A percentile compares a stretch with the other conserved stretches of the same genome.
phyloP scores from a whole-genome alignment of 495 filamentous ascomycete genomes.

The Penicillium fimorum region DNA sequence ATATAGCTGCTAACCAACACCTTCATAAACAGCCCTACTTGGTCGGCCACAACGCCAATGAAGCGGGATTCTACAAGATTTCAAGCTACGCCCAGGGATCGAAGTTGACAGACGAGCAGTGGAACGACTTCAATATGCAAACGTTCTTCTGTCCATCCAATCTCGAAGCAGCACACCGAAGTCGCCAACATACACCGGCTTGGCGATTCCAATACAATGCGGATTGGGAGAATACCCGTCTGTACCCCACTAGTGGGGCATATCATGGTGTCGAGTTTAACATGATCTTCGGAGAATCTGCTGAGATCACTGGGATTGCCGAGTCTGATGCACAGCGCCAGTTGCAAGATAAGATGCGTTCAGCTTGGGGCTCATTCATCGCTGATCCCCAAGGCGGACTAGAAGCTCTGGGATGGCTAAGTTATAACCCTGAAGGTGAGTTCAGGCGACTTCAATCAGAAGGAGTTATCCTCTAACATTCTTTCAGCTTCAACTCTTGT shows the following conservation, averaged over 20 bases:
- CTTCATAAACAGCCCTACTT: constrained; percentile 34
- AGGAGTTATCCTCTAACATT: not conserved
- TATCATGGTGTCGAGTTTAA: constrained; percentile 50
- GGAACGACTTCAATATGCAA: constrained; percentile 41
- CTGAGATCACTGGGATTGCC: constrained; percentile 34
- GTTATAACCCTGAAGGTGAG: constrained; percentile 29
- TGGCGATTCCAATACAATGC: constrained; percentile 55
- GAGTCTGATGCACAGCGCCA: constrained; percentile 27
- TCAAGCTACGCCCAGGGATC: constrained; percentile 28
- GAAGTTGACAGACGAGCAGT: constrained; percentile 26
- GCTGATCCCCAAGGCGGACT: constrained; percentile 46
- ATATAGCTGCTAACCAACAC: constrained; percentile 1
- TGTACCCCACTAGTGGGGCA: constrained; percentile 45
- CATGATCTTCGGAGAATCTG: constrained; percentile 48
- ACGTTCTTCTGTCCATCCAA: constrained; percentile 48
- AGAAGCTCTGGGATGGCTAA: constrained; percentile 39
- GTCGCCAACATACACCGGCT: constrained; percentile 33
- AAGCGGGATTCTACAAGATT: constrained; percentile 44
- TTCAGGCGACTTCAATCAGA: not conserved
- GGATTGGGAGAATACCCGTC: constrained; percentile 45
- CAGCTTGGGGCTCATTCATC: constrained; percentile 51
- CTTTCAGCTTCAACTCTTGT: not conserved
- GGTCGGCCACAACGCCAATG: constrained; percentile 46
- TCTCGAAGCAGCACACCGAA: constrained; percentile 31
- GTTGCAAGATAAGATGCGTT: constrained; percentile 38